phyloP scores from a whole-genome alignment of 306 rosid species.

The Castanospermum australe region DNA sequence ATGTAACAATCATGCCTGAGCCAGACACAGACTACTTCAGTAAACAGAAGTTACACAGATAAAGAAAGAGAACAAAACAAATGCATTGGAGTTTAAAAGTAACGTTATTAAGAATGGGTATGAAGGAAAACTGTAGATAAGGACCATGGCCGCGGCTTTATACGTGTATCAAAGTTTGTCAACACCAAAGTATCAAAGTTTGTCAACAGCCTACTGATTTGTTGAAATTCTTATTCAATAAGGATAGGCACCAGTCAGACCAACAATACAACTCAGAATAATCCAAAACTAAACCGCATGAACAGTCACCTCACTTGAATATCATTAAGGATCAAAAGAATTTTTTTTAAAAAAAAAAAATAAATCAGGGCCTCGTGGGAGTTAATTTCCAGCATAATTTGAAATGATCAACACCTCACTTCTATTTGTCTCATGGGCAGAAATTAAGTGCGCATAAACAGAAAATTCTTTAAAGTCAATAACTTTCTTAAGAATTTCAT shows the following conservation, averaged over 20 bases:
- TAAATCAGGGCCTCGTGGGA: neutral
- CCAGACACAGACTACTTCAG: neutral
- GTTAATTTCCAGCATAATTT: neutral
- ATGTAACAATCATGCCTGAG: slow-evolving; percentile 80
- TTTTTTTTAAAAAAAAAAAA: neutral
- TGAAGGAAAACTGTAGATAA: neutral
- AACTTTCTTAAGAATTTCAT: neutral
- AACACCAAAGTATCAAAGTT: neutral
- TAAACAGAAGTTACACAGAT: neutral
- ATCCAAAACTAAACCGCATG: neutral
- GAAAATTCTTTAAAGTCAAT: neutral
- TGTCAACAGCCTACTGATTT: neutral
- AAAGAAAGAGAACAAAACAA: neutral
- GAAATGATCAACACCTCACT: neutral
- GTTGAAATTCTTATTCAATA: neutral
- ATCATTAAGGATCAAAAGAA: neutral
- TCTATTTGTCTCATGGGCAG: neutral
- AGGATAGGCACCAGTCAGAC: neutral
- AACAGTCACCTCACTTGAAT: neutral
- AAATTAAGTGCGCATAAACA: neutral
- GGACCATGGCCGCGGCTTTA: neutral
- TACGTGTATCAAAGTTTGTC: neutral
- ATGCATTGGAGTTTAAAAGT: neutral
- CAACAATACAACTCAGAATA: neutral
- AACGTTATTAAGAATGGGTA: neutral